Evolutionary conservation across 2,329 filamentous ascomycete genomes (phyloP), one percentile per base, ranked within the genome.

Genomic region (Fusarium nematophilum): DNA sequence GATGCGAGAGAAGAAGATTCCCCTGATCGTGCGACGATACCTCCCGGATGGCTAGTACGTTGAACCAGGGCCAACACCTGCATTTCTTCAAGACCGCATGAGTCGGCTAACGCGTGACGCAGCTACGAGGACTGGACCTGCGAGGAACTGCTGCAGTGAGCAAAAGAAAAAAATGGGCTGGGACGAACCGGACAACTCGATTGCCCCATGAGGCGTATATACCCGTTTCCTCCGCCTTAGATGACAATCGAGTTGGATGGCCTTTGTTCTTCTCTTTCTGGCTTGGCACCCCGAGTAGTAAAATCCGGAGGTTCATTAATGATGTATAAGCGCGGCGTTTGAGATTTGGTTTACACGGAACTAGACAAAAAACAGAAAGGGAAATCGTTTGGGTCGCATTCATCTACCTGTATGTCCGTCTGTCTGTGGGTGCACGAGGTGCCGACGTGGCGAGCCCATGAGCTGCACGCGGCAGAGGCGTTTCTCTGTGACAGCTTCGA

Each of bases 71-170:
- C 4, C 47, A 48, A 8, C 9, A 15, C 6, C 15, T 17, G 9
- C 10, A 10, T 17, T n/a, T 15, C 37, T n/a, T n/a, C n/a, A n/a
- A 10, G 13, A n/a, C 11, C 6, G 10, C 21, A 42, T 31, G 7
- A 18, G 21, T 17, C 49, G 29, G 31, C 65, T 65, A 46, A 70
- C 51, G 25, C 31, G 21, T 36, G 46, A 53, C 27, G n/a, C 66
- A 94, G 91, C 81, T 98, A 98, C 78, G 95, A 99, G 84, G 95
- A 99, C 77, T 99, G 95, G 95, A 96, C 93, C 29, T 97, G 93
- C 79, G 95, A 98, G 79, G 95, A 99, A 78, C 83, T 98, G 64
- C 84, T 97, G 50, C 84, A 86, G 75, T 87, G 75, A 71, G 74
- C 69, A 49, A 43, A 17, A 25, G 43, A 46, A 34, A 42, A n/a